These are phyloP conservation scores for Scutellaria minor DNA, from an alignment of 257 asterid species.

Conservation along the genomic window DNA sequence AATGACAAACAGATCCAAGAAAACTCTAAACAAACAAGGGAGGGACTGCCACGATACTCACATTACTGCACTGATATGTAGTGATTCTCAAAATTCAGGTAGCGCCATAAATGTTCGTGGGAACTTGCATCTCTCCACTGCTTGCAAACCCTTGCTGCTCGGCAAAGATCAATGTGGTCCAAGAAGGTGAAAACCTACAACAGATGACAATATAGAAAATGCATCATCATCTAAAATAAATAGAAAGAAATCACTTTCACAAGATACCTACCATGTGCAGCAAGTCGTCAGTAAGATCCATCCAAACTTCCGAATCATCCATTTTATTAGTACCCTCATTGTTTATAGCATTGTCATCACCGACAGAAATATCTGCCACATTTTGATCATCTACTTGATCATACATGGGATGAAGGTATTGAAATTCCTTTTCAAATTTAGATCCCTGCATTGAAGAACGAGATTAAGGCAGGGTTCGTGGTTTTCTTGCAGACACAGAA, in stretches of 20 bases:
- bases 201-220: conserved; percentile 21
- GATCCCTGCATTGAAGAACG: conserved; percentile 58
- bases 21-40: too few species aligned
- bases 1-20: too few species aligned
- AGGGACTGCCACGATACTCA: too few species aligned
- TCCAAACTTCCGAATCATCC: conserved; percentile 69
- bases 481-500: conserved; percentile 4
- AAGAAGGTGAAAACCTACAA: conserved; percentile 86
- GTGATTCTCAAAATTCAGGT: too few species aligned
- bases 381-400: conserved; percentile 40
- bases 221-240: conserved; percentile 4
- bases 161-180: conserved; percentile 88
- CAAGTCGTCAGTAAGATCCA: conserved; percentile 98
- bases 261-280: conserved; percentile 75
- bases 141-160: conserved; percentile 7
- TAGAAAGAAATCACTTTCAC: background rate
- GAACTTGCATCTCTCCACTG: too few species aligned
- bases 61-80: too few species aligned
- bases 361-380: conserved; percentile 41
- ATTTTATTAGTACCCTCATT: conserved; percentile 37
- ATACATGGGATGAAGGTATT: conserved; percentile 39
- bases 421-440: conserved; percentile 50
- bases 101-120: too few species aligned
- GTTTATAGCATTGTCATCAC: conserved; percentile 41
- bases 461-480: conserved; percentile 12